Evolutionary conservation across 1,284 basidiomycete species (phyloP), one percentile per base, ranked within the genome.

Genomic region (Austropuccinia psidii): DNA sequence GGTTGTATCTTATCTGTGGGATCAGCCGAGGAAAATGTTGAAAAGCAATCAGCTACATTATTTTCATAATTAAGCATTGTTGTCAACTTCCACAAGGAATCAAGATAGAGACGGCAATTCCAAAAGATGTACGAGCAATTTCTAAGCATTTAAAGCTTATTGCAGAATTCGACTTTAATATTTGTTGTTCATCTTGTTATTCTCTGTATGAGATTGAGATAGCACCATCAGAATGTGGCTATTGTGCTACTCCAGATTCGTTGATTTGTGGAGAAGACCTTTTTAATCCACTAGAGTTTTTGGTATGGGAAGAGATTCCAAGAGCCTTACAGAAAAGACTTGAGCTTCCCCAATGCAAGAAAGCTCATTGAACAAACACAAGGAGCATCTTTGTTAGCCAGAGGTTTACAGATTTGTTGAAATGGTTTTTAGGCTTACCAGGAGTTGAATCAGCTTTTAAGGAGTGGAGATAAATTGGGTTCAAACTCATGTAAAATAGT

Each of bases 381-480:
- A n/a, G n/a, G 27, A 55, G 15, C 27, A 45, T 43, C 15, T 64
- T 64, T 47, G 31, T 31, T 6, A 64, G 27, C 27, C 61, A 64
- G 47, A 41, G 24, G 4, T 24, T 61, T 61, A 13, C 15, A 61
- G 58, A 39, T 8, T 61, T 27, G 58, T 35, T 61, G 33, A 27
- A 6, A 4, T 64, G 61, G 61, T 64, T 64, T 15, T 43, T 64
- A 21, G 43, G 39, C 27, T n/a, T 64, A 24, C 61, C 39, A 17
- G 17, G 47, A 29, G 33, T 47, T 64, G 61, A 64, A 47, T 4
- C 43, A 15, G 19, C 61, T 21, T 45, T 64, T 64, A 41, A 64
- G 27, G 41, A 64, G 17, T 64, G 61, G 61, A n/a, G n/a, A n/a
- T n/a, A n/a, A n/a, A n/a, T n/a, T n/a, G n/a, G n/a, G n/a, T n/a